These are phyloP conservation scores for Chaetoscypha palmicola DNA, from an alignment of 2,329 filamentous ascomycete species.

Conservation along the genomic window DNA sequence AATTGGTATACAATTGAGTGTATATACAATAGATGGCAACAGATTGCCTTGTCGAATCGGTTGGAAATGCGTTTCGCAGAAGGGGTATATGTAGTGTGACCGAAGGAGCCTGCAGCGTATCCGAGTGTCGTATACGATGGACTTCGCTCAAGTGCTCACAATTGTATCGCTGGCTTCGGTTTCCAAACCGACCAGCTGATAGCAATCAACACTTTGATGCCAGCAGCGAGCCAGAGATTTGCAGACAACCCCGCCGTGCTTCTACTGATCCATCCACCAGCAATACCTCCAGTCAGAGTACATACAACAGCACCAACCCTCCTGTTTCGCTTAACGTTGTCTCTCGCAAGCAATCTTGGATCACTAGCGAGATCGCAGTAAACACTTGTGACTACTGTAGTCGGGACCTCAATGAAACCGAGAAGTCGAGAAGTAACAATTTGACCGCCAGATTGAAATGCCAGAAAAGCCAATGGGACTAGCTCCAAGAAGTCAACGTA, in stretches of 20 bases:
- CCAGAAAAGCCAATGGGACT: slow-evolving; percentile 41
- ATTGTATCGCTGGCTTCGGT: slow-evolving; percentile 14
- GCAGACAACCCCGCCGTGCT: slow-evolving; percentile 44
- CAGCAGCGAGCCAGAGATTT: slow-evolving; percentile 38
- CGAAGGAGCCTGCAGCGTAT: background rate
- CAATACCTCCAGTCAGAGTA: slow-evolving; percentile 45
- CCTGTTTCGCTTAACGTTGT: slow-evolving; percentile 47
- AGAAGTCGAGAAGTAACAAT: slow-evolving; percentile 67
- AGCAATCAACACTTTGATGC: slow-evolving; percentile 49
- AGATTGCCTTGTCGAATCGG: background rate
- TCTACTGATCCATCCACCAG: slow-evolving; percentile 48
- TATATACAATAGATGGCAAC: background rate
- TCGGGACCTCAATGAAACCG: slow-evolving; percentile 64
- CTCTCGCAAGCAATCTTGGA: slow-evolving; percentile 38
- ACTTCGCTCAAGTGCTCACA: background rate
- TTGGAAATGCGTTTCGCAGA: background rate
- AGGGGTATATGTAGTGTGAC: background rate
- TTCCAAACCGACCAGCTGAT: slow-evolving; percentile 57
- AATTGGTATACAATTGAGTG: background rate
- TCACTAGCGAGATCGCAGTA: slow-evolving; percentile 78
- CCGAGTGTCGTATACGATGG: background rate
- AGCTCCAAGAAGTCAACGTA: slow-evolving; percentile 36
- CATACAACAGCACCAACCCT: slow-evolving; percentile 43
- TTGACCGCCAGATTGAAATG: slow-evolving; percentile 71
- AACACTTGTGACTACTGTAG: slow-evolving; percentile 72